Evolutionary conservation across 2,329 filamentous ascomycete species (phyloP).

Genomic region (Neopestalotiopsis sp.): DNA sequence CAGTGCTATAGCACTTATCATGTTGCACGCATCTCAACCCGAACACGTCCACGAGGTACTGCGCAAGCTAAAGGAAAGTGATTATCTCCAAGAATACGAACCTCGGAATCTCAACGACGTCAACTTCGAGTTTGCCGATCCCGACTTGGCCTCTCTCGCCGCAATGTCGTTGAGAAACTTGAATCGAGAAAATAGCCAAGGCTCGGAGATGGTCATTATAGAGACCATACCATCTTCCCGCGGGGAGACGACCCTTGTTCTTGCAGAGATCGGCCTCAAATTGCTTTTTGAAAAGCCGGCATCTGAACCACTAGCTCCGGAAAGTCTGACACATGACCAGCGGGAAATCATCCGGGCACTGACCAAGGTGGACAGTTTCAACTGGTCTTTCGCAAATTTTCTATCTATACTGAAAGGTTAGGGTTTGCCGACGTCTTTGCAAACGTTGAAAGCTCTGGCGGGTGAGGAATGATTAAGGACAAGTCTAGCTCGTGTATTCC

Average conservation of each 20-base stretch:
- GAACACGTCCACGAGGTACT: neutral
- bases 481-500: neutral
- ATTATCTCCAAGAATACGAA: neutral
- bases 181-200: neutral
- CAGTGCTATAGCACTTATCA: neutral
- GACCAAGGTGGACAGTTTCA: neutral
- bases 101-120: neutral
- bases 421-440: neutral
- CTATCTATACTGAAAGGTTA: neutral
- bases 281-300: neutral
- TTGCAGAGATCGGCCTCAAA: neutral
- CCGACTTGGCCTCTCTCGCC: neutral
- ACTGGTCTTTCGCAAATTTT: neutral
- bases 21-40: neutral
- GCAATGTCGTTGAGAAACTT: constrained; percentile 1
- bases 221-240: neutral
- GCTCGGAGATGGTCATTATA: neutral
- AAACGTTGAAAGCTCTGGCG: neutral
- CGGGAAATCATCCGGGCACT: neutral
- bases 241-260: neutral
- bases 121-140: neutral
- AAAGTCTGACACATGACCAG: neutral
- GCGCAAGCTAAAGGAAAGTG: neutral
- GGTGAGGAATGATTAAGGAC: neutral
- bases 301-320: neutral